Base-by-base conservation (phyloP, 441 rosid genomes). In the Populus tomentosa region DNA sequence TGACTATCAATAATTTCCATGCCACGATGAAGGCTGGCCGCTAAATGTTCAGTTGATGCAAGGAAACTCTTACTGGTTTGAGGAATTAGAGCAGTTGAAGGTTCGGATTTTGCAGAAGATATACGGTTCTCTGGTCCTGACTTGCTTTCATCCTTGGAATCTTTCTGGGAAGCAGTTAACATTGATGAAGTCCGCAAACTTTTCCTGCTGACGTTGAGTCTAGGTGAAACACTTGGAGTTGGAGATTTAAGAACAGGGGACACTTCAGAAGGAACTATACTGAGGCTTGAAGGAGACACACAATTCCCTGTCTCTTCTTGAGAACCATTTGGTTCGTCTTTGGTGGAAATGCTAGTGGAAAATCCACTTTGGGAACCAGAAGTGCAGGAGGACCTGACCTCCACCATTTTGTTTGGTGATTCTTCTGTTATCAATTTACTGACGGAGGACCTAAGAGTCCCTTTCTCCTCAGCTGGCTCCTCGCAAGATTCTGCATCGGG, bases 1-100 rank as follows among this genome's bases (percentile, higher is more conserved):
- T 89, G 90, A 71, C 79, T 68, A 59, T 84, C 97, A 72, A 97
- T 88, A 83, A 93, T 91, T 87, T 93, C 94, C 85, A 97, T 87
- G 80, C 98, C 99, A 63, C 90, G 93, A 73, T 94, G 93, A 78
- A 97, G 97, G 87, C 99, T 97, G 78, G 98, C 97, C 11, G 97
- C 99, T 84, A 97, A 81, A 83, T 89, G 85, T 71, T 90, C 93
- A 59, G 94, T 90, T 74, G 92, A 85, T 75, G 84, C 85, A 80
- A 75, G 83, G 69, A 76, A 69, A 77, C 82, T 82, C 82, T 67
- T 87, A 75, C 79, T 88, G 74, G 76, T 85, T 73, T 80, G 82
- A 80, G 85, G 76, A 82, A 85, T 74, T 70, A 79, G 75, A 72
- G 82, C 73, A 76, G 66, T 81, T 14, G 85, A 75, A 67, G 81